A percentile compares a stretch with the other conserved stretches of the same genome.
phyloP scores from a whole-genome alignment of 768 basidiomycete species.

The Lentinula edodes region DNA sequence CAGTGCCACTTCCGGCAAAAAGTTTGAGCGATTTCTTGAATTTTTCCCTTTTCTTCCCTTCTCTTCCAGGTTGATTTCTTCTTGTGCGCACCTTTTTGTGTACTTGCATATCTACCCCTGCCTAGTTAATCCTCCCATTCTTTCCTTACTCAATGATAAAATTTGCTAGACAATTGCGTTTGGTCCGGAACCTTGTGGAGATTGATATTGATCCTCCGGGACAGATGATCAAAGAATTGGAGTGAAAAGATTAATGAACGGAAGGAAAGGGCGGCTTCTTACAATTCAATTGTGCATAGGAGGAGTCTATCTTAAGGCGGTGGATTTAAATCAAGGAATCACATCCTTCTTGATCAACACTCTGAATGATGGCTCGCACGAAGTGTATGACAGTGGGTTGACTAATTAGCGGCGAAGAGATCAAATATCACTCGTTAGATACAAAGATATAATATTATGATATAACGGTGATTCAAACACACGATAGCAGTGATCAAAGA shows the following conservation, averaged over 20 bases:
- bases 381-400: neutral
- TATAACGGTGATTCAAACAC: neutral
- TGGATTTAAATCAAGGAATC: neutral
- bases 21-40: no score
- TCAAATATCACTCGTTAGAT: neutral
- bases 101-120: no score
- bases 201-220: neutral
- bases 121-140: no score
- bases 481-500: neutral
- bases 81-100: neutral
- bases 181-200: neutral
- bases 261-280: conserved; percentile 3
- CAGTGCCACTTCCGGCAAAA: neutral
- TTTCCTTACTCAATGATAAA: no score
- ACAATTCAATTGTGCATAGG: neutral
- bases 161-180: neutral
- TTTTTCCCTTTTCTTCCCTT: no score
- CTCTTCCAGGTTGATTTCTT: neutral
- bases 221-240: neutral
- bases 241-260: neutral
- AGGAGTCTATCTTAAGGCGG: neutral
- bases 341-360: conserved; percentile 5
- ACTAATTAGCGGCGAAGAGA: neutral
- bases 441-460: neutral
- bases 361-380: conserved; percentile 4